Conservation (phyloP, 176 grass and related monocot species). For the Poa annua region DNA sequence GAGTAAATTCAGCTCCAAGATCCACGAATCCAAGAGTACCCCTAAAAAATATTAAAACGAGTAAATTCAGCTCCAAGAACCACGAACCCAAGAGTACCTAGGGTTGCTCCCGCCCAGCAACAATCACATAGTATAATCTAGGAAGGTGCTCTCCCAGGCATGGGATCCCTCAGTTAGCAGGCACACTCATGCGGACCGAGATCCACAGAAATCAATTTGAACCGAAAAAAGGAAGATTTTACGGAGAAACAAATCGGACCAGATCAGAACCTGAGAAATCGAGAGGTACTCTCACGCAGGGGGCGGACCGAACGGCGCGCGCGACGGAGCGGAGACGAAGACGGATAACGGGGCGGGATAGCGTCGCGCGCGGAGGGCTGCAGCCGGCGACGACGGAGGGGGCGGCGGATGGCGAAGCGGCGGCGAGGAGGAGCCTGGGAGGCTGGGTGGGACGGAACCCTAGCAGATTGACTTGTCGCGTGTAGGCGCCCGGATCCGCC, state of each 20-base stretch:
- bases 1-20: neutral
- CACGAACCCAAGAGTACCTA: neutral
- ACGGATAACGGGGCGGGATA: neutral
- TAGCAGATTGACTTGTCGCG: neutral
- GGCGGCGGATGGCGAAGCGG: neutral
- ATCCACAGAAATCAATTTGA: neutral
- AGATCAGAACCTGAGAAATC: slow-evolving; percentile 25
- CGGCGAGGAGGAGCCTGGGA: neutral
- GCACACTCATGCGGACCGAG: neutral
- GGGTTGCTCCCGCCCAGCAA: neutral
- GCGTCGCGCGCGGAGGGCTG: neutral
- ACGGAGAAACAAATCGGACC: neutral
- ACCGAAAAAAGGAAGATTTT: neutral
- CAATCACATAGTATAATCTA: neutral
- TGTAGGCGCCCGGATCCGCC: neutral
- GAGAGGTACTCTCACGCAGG: neutral
- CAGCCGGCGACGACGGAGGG: neutral
- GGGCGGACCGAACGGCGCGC: no score
- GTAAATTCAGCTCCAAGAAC: slow-evolving; percentile 3
- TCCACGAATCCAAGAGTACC: neutral
- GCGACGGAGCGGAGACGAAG: neutral
- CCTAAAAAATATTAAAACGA: neutral
- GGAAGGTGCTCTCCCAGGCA: neutral
- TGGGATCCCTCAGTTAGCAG: neutral
- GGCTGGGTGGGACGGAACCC: slow-evolving; percentile 4